Evolutionary conservation across 352 stramenopile genomes (phyloP).

Genomic region (Phytophthora citricola): DNA sequence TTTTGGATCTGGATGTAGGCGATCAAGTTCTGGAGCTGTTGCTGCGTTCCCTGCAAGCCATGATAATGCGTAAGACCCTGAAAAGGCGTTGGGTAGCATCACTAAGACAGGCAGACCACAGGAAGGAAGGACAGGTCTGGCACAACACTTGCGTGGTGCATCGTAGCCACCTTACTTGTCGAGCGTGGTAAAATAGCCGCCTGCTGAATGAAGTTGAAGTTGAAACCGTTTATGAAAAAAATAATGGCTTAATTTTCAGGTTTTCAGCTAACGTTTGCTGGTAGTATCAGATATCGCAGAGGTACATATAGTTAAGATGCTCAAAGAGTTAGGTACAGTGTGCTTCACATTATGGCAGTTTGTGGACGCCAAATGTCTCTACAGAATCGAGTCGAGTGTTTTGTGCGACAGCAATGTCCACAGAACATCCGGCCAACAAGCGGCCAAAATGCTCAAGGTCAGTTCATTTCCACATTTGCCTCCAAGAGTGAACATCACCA

Average conservation of each 20-base stretch:
- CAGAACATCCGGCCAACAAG: background rate
- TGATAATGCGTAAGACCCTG: background rate
- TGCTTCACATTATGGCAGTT: too few species aligned
- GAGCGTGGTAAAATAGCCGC: constrained; percentile 2
- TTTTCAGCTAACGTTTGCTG: too few species aligned
- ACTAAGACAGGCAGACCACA: constrained; percentile 8
- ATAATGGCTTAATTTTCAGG: background rate
- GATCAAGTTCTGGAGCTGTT: constrained; percentile 73
- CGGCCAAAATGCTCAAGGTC: background rate
- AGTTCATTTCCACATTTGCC: constrained; percentile 32
- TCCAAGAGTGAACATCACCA: constrained; percentile 11
- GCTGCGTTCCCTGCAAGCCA: constrained; percentile 45
- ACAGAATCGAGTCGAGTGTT: constrained; percentile 1
- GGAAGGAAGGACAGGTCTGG: constrained; percentile 36
- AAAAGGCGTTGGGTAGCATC: background rate
- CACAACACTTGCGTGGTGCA: constrained; percentile 15
- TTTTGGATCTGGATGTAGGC: constrained; percentile 56
- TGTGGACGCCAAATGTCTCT: constrained; percentile 27
- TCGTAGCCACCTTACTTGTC: background rate
- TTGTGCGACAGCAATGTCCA: constrained; percentile 12
- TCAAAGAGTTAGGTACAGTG: too few species aligned
- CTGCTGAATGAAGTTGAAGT: constrained; percentile 17
- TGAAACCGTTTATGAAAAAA: constrained; percentile 6
- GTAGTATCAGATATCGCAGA: too few species aligned
- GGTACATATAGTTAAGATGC: too few species aligned